phyloP scores from a whole-genome alignment of 768 basidiomycete genomes.

The Phylloporus sp. region DNA sequence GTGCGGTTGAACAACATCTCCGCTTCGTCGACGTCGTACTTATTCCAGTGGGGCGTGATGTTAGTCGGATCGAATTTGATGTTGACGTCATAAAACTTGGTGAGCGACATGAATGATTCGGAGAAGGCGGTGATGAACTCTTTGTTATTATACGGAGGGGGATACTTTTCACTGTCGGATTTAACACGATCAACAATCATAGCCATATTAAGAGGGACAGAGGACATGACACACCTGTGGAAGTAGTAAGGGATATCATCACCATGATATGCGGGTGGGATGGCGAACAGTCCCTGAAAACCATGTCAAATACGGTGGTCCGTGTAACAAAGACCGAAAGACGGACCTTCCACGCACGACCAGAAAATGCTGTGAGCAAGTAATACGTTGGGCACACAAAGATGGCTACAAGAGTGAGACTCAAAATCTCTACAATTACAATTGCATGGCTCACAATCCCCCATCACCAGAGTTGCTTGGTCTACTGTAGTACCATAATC shows the following conservation, averaged over 20 bases:
- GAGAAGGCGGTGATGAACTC: not conserved
- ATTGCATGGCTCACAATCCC: conserved; percentile 35
- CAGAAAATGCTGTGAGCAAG: not conserved
- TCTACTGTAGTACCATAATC: conserved; percentile 29
- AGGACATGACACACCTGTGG: not conserved
- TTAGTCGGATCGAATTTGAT: not conserved
- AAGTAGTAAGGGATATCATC: not conserved
- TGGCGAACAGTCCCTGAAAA: not conserved
- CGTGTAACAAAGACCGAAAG: not conserved
- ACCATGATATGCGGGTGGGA: not conserved
- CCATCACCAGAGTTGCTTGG: conserved; percentile 36
- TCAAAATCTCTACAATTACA: not conserved
- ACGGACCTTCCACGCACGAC: not conserved
- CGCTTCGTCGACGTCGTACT: not conserved
- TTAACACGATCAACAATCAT: not conserved
- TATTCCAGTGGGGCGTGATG: not conserved
- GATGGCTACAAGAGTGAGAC: conserved; percentile 21
- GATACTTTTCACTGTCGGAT: not conserved
- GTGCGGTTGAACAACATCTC: not conserved
- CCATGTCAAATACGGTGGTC: not conserved
- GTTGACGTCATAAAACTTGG: not conserved
- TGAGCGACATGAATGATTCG: not conserved
- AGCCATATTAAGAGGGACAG: not conserved
- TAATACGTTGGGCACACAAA: not conserved
- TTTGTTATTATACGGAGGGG: not conserved